Evolutionary conservation across 129 eudicot species (phyloP), one percentile per base, ranked within the genome.

Genomic region (Scalesia atractyloides): DNA sequence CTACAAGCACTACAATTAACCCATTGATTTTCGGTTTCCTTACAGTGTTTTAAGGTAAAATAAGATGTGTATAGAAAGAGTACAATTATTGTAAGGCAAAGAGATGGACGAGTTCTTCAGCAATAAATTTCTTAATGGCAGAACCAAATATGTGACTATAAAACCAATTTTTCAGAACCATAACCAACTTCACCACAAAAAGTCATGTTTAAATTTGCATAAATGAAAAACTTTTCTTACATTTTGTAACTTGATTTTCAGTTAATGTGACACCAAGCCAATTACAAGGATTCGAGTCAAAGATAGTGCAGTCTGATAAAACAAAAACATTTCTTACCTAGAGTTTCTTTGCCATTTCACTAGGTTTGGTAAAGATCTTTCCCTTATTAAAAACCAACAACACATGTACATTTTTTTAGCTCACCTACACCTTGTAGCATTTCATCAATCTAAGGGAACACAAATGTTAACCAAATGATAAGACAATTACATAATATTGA

Each of bases 111-210:
- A 94, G 82, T 58, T 88, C 89, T 30, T 96, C 83, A 46, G 93
- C 88, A 75, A 94, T 72, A 59, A 94, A 94, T 39, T 97, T 97
- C 81, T 81, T 90, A 47, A 94, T 78, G 51, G 99, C 86, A 66
- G 85, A 88, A 78, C 84, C 83, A 64, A 96, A 87, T 76, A 94
- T 80, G 68, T 94, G 90, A 68, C 99, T 94, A 93, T 66, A 84
- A 39, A 80, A 59, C 61, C 52, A 52, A 16, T 74, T 56, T 11
- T 49, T 34, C 2, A 66, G 47, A 72, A 68, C 58, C 61, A 44
- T 16, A 39, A 75, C 72, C 43, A 70, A 67, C 71, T 79, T 76
- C 41, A 41, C 18, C 26, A 66, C 52, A 34, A 18, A 34, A n/a
- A n/a, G n/a, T n/a, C n/a, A n/a, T n/a, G n/a, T n/a, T n/a, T n/a